These are phyloP conservation scores for Aspergillus arachidicola DNA, from an alignment of 2,329 filamentous ascomycete species.

Conservation along the genomic window DNA sequence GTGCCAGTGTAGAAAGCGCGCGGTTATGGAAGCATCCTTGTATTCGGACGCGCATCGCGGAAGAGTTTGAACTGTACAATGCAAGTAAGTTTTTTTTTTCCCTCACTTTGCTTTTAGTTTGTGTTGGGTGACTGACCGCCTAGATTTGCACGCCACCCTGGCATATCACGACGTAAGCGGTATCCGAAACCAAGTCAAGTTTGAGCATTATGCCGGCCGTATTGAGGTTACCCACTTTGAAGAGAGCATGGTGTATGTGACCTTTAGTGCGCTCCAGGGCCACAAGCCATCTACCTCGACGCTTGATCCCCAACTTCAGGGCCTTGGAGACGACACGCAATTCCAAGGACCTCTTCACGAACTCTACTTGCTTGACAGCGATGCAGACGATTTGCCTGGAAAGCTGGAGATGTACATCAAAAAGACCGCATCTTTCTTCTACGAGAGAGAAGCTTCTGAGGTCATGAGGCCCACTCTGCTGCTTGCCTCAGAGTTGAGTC, in stretches of 20 bases:
- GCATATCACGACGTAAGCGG: conserved; percentile 55
- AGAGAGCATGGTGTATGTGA: conserved; percentile 50
- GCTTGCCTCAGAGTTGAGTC: conserved; percentile 40
- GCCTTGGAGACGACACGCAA: conserved; percentile 42
- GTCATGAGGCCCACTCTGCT: conserved; percentile 56
- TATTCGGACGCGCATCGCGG: conserved; percentile 59
- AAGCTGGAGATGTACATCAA: conserved; percentile 60
- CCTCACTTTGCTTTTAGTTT: not conserved
- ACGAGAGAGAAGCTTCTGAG: conserved; percentile 52
- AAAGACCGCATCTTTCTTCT: conserved; percentile 49
- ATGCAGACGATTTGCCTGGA: conserved; percentile 52
- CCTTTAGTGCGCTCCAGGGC: conserved; percentile 47
- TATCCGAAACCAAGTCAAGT: conserved; percentile 51
- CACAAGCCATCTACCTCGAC: conserved; percentile 40
- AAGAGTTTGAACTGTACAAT: conserved; percentile 61
- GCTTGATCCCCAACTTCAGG: conserved; percentile 46
- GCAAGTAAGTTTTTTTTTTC: conserved; percentile 41
- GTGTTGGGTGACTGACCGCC: conserved; percentile 22
- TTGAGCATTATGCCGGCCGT: conserved; percentile 52
- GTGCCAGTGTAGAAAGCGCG: conserved; percentile 61
- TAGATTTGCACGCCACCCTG: conserved; percentile 54
- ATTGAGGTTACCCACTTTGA: conserved; percentile 61
- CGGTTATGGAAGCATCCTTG: conserved; percentile 64
- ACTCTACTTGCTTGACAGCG: conserved; percentile 53
- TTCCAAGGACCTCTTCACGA: conserved; percentile 41